Evolutionary conservation across 768 basidiomycete species (phyloP), one percentile per base, ranked within the genome.

Genomic region (Boletus insuetus): DNA sequence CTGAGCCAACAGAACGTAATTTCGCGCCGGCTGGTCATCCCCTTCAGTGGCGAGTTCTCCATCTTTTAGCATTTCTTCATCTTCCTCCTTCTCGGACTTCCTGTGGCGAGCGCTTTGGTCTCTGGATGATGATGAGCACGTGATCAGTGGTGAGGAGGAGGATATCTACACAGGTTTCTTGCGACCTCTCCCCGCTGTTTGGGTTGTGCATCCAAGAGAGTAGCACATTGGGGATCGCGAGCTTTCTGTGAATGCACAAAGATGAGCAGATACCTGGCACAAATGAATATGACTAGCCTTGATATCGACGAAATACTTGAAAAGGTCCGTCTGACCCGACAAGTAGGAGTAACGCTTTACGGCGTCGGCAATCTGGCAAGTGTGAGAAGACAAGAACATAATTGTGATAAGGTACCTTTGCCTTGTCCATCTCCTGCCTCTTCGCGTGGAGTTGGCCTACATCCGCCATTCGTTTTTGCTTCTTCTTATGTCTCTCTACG

Each of bases 61-160:
- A 45, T 91, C 91, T 65, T 94, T 91, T 40, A 98, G 72, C 65
- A 99, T 65, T 73, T 99, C 96, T 59, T 96, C 94, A 51, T 98
- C 97, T 70, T 98, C 97, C 66, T 99, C 97, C 73, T 97, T 97
- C 72, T 99, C 97, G 0, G 92, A 94, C 71, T 94, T 97, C 51
- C 96, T 84, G 66, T 94, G 93, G 11, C 95, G 87, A 26, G 87
- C 81, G 46, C 70, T 85, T 46, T 85, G 82, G 58, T 91, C 92
- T 50, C 89, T 93, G 61, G 14, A 54, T 45, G 14, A 35, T 10
- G 12, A 35, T 63, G 43, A 62, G 56, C n/a, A 47, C 22, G n/a
- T 34, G 52, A 43, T 12, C 14, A 16, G 34, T 19, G 16, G 2
- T 4, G 29, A 48, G 19, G 31, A 20, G 20, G 29, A 41, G 34